Evolutionary conservation across 148 eudicot genomes (phyloP).

Genomic region (Fagopyrum tataricum): DNA sequence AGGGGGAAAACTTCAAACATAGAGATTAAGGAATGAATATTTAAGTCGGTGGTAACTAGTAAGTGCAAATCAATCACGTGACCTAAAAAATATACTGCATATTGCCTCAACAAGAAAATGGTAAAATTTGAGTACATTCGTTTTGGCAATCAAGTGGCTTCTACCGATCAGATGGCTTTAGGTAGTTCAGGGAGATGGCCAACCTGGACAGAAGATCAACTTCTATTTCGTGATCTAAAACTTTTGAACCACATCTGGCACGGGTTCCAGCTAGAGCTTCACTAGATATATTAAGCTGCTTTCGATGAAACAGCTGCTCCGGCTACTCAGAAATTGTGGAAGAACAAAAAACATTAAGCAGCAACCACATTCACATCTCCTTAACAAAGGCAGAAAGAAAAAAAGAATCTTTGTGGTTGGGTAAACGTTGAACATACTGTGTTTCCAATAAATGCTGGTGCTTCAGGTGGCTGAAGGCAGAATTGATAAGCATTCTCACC

Average conservation of each 20-base stretch:
- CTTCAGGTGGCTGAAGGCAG: constrained; percentile 89
- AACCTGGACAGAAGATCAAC: constrained; percentile 87
- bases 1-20: not conserved
- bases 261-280: constrained; percentile 98
- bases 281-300: constrained; percentile 55
- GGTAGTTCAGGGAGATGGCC: not conserved
- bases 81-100: too few relatives aligned
- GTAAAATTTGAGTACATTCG: not conserved
- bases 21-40: not conserved
- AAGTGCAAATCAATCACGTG: too few relatives aligned
- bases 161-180: not conserved
- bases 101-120: too few relatives aligned
- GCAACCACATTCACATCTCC: not conserved
- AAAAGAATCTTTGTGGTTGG: too few relatives aligned
- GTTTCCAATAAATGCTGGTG: constrained; percentile 94
- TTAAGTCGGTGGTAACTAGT: not conserved
- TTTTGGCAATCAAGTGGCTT: not conserved
- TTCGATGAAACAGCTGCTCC: constrained; percentile 83
- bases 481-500: constrained; percentile 84
- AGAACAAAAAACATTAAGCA: not conserved
- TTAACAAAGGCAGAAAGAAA: not conserved
- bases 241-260: constrained; percentile 64
- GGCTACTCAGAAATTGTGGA: constrained; percentile 38
- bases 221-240: constrained; percentile 64
- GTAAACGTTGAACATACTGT: constrained; percentile 46